These are phyloP conservation scores for Eutrema salsugineum DNA, from an alignment of 441 rosid species.

Conservation along the genomic window DNA sequence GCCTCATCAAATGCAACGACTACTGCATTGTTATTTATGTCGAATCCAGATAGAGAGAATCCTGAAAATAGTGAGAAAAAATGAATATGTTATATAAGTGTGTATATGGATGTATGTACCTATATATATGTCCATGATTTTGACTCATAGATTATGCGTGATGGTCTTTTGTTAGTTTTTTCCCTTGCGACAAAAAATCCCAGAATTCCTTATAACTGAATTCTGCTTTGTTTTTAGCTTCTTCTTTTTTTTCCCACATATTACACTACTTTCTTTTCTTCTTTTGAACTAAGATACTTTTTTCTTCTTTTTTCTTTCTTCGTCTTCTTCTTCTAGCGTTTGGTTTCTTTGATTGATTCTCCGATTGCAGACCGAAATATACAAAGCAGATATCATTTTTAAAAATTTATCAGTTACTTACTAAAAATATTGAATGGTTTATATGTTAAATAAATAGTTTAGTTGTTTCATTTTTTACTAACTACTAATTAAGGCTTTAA, in stretches of 20 bases:
- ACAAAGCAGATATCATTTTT: too few species aligned
- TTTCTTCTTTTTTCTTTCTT: not conserved
- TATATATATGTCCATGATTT: constrained; percentile 21
- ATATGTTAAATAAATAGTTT: too few species aligned
- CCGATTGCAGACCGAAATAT: too few species aligned
- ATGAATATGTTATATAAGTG: not conserved
- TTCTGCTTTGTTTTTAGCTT: constrained; percentile 4
- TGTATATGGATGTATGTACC: not conserved
- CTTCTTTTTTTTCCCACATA: not conserved
- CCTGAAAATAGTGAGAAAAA: not conserved
- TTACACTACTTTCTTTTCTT: too few species aligned
- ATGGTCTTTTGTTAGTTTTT: constrained; percentile 19
- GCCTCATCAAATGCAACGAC: not conserved
- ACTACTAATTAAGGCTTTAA: too few species aligned
- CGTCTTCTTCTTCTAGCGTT: not conserved
- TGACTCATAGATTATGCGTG: constrained; percentile 12
- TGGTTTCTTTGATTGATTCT: not conserved
- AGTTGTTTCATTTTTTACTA: too few species aligned
- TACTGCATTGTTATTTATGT: not conserved
- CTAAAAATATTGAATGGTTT: not conserved
- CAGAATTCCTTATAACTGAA: not conserved
- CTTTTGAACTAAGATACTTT: too few species aligned
- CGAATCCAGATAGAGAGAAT: not conserved
- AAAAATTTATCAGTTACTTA: not conserved
- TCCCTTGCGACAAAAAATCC: constrained; percentile 21